Evolutionary conservation across 2,329 filamentous ascomycete genomes (phyloP).

Genomic region (Xylariaceae sp.): DNA sequence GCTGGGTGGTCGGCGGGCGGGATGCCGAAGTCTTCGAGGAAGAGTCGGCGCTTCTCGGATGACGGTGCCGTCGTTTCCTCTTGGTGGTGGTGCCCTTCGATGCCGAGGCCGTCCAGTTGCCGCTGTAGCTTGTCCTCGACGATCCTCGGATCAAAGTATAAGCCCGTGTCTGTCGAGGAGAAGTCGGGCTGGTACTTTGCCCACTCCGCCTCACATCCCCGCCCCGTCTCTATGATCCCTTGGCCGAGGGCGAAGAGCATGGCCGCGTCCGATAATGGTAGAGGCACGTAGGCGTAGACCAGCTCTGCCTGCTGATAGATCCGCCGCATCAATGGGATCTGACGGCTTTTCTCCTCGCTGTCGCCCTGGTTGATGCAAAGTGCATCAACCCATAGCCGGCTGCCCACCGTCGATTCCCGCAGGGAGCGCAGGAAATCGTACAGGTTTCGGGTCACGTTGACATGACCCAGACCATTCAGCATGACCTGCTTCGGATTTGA

Average conservation of each 20-base stretch:
- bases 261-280: not conserved
- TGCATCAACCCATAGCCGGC: not conserved
- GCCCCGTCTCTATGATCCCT: not conserved
- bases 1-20: constrained; percentile 3
- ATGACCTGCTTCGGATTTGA: constrained; percentile 3
- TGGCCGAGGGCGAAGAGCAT: not conserved
- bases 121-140: not conserved
- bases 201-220: not conserved
- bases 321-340: not conserved
- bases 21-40: constrained; percentile 8
- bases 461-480: constrained; percentile 1
- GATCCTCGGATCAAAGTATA: not conserved
- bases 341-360: not conserved
- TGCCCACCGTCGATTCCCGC: not conserved
- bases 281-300: not conserved
- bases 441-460: constrained; percentile 4
- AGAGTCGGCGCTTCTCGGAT: not conserved
- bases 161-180: not conserved
- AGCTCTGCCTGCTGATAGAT: not conserved
- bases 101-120: not conserved
- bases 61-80: not conserved
- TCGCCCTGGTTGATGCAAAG: not conserved
- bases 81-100: not conserved
- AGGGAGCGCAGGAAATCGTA: constrained; percentile 6
- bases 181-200: not conserved